Conservation (phyloP, 2,329 filamentous ascomycete species). For the Pleurostoma richardsiae region DNA sequence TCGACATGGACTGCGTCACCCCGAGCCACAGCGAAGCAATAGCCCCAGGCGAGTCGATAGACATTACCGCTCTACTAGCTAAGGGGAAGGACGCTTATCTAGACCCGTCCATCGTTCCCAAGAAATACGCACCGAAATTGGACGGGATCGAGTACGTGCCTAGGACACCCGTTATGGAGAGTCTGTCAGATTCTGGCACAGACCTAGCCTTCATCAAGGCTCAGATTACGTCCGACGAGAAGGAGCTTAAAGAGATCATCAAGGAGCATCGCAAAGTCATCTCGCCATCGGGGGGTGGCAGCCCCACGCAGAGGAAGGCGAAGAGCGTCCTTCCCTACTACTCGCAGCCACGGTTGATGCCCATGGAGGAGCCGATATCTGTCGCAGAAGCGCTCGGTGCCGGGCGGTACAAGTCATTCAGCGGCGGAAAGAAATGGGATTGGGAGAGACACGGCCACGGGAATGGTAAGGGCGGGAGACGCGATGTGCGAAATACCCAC, state of each 20-base stretch:
- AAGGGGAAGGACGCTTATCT: conserved; percentile 67
- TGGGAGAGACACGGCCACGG: conserved; percentile 2
- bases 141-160: conserved; percentile 63
- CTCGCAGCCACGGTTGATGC: conserved; percentile 28
- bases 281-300: conserved; percentile 6
- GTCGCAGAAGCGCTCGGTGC: conserved; percentile 27
- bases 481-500: not conserved
- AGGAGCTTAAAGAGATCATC: conserved; percentile 69
- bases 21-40: conserved; percentile 79
- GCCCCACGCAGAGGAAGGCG: not conserved
- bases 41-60: conserved; percentile 77
- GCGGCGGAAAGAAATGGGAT: conserved; percentile 4
- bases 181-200: conserved; percentile 46
- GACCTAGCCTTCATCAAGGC: conserved; percentile 69
- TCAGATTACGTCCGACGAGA: conserved; percentile 72
- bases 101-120: conserved; percentile 58
- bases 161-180: conserved; percentile 74
- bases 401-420: conserved; percentile 8
- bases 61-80: conserved; percentile 71
- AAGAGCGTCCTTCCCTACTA: conserved; percentile 28
- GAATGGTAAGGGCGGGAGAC: not conserved
- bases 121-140: conserved; percentile 47
- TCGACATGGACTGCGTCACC: conserved; percentile 95
- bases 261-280: conserved; percentile 46
- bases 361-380: conserved; percentile 29